Evolutionary conservation across 352 stramenopile species (phyloP).

Genomic region (Phytophthora lateralis): DNA sequence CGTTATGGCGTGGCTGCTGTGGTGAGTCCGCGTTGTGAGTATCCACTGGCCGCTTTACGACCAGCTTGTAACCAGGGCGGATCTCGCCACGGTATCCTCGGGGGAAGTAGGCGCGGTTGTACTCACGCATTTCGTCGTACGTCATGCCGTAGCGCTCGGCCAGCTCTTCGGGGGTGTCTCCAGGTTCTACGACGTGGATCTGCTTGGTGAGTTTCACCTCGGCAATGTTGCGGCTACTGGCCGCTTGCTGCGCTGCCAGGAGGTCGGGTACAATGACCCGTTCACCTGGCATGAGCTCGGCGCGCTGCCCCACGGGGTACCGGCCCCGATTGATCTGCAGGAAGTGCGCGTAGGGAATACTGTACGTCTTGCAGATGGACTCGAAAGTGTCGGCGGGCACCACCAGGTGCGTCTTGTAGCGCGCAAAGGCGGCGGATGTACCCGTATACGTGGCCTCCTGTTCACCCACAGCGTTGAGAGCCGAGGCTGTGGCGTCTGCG

Average conservation of each 20-base stretch:
- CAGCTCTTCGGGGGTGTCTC: conserved; percentile 75
- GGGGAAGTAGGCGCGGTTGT: conserved; percentile 86
- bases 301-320: conserved; percentile 69
- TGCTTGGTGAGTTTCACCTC: conserved; percentile 89
- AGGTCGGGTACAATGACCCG: conserved; percentile 79
- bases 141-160: conserved; percentile 74
- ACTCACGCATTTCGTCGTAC: conserved; percentile 87
- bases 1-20: conserved; percentile 18
- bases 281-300: conserved; percentile 62
- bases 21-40: conserved; percentile 7
- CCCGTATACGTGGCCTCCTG: conserved; percentile 35
- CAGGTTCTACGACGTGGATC: conserved; percentile 79
- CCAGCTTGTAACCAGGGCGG: conserved; percentile 75
- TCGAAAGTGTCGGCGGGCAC: conserved; percentile 66
- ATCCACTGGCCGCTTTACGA: conserved; percentile 66
- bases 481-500: conserved; percentile 15
- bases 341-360: conserved; percentile 69
- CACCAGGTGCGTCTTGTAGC: conserved; percentile 76
- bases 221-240: conserved; percentile 68
- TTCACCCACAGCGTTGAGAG: conserved; percentile 14
- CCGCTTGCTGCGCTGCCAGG: conserved; percentile 55
- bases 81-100: conserved; percentile 87
- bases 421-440: conserved; percentile 55
- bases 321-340: conserved; percentile 80
- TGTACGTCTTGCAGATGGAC: conserved; percentile 69